Base-by-base conservation (phyloP, 1,284 basidiomycete species). In the Pisolithus thermaeus region DNA sequence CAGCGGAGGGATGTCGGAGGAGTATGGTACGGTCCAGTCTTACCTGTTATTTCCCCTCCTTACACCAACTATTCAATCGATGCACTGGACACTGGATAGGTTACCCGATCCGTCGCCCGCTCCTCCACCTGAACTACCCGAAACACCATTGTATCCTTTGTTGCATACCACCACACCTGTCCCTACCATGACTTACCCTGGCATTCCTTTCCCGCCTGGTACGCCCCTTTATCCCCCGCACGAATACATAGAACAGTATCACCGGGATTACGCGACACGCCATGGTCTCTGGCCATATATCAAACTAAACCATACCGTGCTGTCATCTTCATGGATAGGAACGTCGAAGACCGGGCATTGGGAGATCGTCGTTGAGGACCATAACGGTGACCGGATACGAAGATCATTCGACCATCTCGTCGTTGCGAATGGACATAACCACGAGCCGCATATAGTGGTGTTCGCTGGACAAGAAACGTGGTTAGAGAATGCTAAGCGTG, bases 111-210 rank as follows among this genome's bases (percentile, higher is more conserved):
- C 68, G 18, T 56, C 65, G 4, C 65, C 71, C 9, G 66, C 71
- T 3, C 56, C 62, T 16, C 75, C 77, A 12, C 78, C 78, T 23
- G 58, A 62, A 2, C 65, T 82, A 2, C 79, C 80, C 3, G 73
- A 78, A 61, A 78, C 77, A 0, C 78, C 79, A 1, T 56, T 81
- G 9, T 83, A 82, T 54, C 78, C 78, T 4, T 68, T 65, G 7
- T 69, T 83, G n/a, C 73, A 61, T 54, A 79, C 78, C 18, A 82
- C 81, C 59, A 78, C 75, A 1, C 79, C 80, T 11, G 70, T 76
- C 18, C 78, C 74, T 3, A 66, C 64, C 18, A 76, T 82, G 78
- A 75, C 78, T 7, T 79, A 74, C 58, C 78, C 77, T 18, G 67
- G 70, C 18, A 75, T 79, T 57, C 73, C 78, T 0, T 82, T 77